Evolutionary conservation across 169 alveolate species (phyloP), one percentile per base, ranked within the genome.

Genomic region (Eimeria necatrix): DNA sequence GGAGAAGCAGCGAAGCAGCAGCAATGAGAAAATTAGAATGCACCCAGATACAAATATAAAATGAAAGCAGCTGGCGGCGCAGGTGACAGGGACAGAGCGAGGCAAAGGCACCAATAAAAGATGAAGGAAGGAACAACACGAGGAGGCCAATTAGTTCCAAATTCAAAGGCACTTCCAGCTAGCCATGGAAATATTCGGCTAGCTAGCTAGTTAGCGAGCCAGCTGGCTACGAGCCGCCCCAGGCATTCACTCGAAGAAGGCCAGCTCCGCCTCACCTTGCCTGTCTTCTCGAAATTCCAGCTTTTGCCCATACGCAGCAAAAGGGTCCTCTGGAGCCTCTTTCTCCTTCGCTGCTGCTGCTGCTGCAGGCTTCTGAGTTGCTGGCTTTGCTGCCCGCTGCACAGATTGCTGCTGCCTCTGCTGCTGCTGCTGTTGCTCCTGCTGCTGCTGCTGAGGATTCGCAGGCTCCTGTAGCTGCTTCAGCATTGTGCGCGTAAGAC

Each of bases 401-500:
- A 32, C 41, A 32, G 41, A 32, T 32, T 32, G 41, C 41, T 32
- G 41, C 41, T 32, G 41, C 41, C 41, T 32, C 56, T 49, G 76
- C 20, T 56, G 73, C 41, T 20, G 53, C 26, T 59, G 74, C 91
- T 51, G 90, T n/a, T 52, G 90, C 71, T 80, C 71, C 71, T 20
- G 90, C 71, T 80, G 89, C n/a, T 26, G 71, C 73, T 48, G 71
- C 22, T 49, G 91, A 8, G 73, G 78, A 24, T 49, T 60, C 26
- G 73, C 93, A 4, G 73, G 83, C 68, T 86, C 93, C 24, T 86
- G 93, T 71, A 86, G 84, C 93, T 86, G 93, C 84, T 86, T 86
- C 68, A 86, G 41, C 93, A 86, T 86, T 14, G 83, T 70, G 20
- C 93, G 81, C 8, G 93, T 86, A 18, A 86, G 48, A 48, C 93